A percentile compares a stretch with the other conserved stretches of the same genome.
Conservation (phyloP, 2,329 filamentous ascomycete genomes). For the Reticulascus tulasneorum region DNA sequence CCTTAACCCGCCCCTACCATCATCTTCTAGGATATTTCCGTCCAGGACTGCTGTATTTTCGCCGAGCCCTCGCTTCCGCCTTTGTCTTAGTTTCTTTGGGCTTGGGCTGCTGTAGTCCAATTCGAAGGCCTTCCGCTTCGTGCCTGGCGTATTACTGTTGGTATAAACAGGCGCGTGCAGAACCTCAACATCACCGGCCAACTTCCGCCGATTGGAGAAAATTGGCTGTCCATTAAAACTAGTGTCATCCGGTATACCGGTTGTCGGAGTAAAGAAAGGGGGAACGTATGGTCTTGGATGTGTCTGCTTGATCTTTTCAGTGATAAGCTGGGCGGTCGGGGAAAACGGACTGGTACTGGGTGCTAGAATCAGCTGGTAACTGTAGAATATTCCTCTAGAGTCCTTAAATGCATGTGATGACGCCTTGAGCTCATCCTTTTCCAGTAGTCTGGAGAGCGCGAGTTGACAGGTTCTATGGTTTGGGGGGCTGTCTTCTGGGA, state of each 20-base stretch:
- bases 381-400: conserved; percentile 36
- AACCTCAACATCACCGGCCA: conserved; percentile 41
- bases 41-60: too few relatives aligned
- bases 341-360: conserved; percentile 37
- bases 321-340: conserved; percentile 37
- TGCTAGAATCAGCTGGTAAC: conserved; percentile 41
- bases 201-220: conserved; percentile 18
- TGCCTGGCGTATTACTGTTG: conserved; percentile 20
- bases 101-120: too few relatives aligned
- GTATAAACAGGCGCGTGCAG: conserved; percentile 48
- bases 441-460: conserved; percentile 34
- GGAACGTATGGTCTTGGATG: conserved; percentile 42
- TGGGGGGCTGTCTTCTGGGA: conserved; percentile 35
- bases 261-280: conserved; percentile 23
- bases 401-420: conserved; percentile 42
- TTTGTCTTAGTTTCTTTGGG: too few relatives aligned
- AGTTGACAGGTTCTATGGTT: conserved; percentile 33
- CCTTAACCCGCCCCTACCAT: conserved; percentile 5
- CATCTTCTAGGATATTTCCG: too few relatives aligned
- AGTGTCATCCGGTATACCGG: conserved; percentile 20
- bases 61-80: too few relatives aligned
- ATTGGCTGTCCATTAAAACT: conserved; percentile 10
- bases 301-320: too few relatives aligned
- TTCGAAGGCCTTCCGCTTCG: conserved; percentile 7
- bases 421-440: conserved; percentile 29